Base-by-base conservation (phyloP, 2,329 filamentous ascomycete genomes). In the Alternaria sp. region DNA sequence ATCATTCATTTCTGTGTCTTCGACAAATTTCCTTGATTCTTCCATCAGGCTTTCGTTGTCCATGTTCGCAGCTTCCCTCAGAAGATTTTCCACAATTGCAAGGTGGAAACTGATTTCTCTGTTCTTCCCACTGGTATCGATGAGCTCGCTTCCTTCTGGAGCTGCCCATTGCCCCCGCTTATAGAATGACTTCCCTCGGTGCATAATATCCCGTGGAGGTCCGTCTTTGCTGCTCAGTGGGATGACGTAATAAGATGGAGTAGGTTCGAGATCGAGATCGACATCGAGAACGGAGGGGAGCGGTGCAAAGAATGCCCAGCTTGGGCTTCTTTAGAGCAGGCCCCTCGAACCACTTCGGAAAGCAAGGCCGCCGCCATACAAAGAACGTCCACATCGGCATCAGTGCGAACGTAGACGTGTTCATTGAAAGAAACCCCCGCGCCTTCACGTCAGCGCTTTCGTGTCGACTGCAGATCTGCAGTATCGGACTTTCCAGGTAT, bases 361-460 rank as follows among this genome's bases (percentile, higher is more conserved):
- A 42, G 29, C 7, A 21, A 26, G 0, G 31, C 31, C 3, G 50
- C 23, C 2, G 41, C 39, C n/a, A 40, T 48, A 9, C 62, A 53
- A 24, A 64, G 55, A 10, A 46, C n/a, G 13, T 65, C 60, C 24
- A 65, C 28, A 31, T 65, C 60, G 4, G 48, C 48, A 4, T 60
- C 56, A 5, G 39, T 39, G 10, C 56, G 46, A 13, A 62, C 34
- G 26, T 44, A 55, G 24, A 59, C 53, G 2, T 52, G 3, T 8
- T 36, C 13, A 23, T 60, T 31, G 28, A 54, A 60, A 17, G 37
- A 24, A 17, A 64, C 56, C 7, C 26, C 21, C 14, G 39, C 34
- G 11, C 31, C 39, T 13, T 49, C 46, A 11, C 41, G 39, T 26
- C 55, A 52, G 46, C 54, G 58, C 51, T 58, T 52, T 11, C 54